Evolutionary conservation across 2,329 filamentous ascomycete genomes (phyloP).

Genomic region (Fusarium pseudonygamai): DNA sequence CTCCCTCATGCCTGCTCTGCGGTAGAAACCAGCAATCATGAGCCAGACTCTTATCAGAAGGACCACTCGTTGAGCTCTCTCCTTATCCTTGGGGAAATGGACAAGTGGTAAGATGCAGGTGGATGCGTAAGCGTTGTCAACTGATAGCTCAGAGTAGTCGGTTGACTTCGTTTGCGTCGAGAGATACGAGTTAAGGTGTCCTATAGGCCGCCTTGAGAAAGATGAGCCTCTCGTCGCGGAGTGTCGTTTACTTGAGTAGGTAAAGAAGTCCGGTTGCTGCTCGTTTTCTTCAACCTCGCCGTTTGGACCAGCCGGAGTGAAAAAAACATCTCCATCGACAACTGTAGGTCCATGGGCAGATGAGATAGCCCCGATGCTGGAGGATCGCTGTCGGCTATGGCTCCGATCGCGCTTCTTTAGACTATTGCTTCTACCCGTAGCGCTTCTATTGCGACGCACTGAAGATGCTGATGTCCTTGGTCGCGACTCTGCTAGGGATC

Average conservation of each 20-base stretch:
- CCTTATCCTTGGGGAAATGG: conserved; percentile 64
- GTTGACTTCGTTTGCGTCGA: conserved; percentile 53
- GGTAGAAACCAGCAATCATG: conserved; percentile 88
- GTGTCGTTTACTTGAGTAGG: conserved; percentile 53
- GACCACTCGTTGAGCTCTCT: conserved; percentile 59
- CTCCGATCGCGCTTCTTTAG: conserved; percentile 64
- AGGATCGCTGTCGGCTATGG: conserved; percentile 56
- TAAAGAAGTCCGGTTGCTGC: conserved; percentile 56
- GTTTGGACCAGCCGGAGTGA: conserved; percentile 54
- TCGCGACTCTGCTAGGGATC: conserved; percentile 49
- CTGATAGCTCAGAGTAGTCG: conserved; percentile 52
- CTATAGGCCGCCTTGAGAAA: conserved; percentile 55
- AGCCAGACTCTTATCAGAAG: conserved; percentile 86
- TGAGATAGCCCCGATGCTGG: conserved; percentile 53
- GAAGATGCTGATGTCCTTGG: conserved; percentile 47
- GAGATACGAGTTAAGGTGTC: conserved; percentile 57
- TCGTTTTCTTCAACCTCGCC: conserved; percentile 50
- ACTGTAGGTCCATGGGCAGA: conserved; percentile 50
- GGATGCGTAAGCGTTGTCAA: conserved; percentile 55
- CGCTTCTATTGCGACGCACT: conserved; percentile 53
- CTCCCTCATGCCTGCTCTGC: conserved; percentile 79
- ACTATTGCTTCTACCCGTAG: conserved; percentile 60
- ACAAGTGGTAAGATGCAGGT: conserved; percentile 61
- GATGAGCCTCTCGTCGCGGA: conserved; percentile 52
- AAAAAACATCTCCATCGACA: conserved; percentile 62